A percentile compares a stretch with the other conserved stretches of the same genome.
Evolutionary conservation across 768 basidiomycete species (phyloP).

Genomic region (Tylopilus felleus): DNA sequence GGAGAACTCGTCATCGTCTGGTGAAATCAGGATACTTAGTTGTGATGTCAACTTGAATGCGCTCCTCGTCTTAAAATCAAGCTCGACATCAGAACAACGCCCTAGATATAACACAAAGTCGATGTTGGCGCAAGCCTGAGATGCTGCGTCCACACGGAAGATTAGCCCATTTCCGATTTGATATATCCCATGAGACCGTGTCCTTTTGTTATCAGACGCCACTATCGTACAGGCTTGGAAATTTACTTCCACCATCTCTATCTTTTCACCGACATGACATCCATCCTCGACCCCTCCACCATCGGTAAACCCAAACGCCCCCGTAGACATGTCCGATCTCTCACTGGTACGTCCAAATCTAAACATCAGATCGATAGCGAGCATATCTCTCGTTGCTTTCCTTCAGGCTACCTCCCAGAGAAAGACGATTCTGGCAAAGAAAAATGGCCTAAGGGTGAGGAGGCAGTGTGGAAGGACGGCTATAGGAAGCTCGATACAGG

Average conservation of each 20-base stretch:
- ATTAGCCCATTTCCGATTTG: background rate
- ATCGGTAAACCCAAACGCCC: conserved; percentile 56
- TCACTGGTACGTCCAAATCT: conserved; percentile 47
- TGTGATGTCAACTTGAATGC: no score
- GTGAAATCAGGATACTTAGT: no score
- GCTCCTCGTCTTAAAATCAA: no score
- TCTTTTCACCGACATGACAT: conserved; percentile 45
- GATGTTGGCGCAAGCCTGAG: no score
- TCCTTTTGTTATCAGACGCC: background rate
- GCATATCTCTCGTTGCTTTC: background rate
- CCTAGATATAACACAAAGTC: no score
- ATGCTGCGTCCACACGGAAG: background rate
- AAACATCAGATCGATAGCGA: background rate
- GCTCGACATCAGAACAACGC: no score
- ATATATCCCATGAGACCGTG: background rate
- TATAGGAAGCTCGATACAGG: conserved; percentile 58
- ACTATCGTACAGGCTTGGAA: background rate
- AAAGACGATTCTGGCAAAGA: conserved; percentile 74
- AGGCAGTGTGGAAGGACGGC: conserved; percentile 65
- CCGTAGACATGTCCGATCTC: conserved; percentile 65
- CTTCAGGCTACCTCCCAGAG: conserved; percentile 73
- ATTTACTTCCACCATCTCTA: background rate
- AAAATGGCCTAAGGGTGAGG: conserved; percentile 82
- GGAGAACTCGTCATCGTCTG: no score
- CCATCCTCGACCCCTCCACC: conserved; percentile 57